Base-by-base conservation (phyloP, 495 filamentous ascomycete genomes). In the Aspergillus kassunensis region DNA sequence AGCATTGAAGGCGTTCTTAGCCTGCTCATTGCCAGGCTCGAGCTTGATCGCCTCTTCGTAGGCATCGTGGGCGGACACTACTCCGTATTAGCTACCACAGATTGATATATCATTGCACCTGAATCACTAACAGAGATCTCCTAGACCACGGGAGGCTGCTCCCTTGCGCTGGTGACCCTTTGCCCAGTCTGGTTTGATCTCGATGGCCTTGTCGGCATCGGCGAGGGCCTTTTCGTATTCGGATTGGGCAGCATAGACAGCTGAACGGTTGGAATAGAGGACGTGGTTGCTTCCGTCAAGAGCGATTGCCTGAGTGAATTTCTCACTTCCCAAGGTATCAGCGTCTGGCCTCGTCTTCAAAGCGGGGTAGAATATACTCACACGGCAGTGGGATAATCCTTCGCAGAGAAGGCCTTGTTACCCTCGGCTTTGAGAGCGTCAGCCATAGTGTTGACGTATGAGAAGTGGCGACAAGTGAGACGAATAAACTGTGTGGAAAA, bases 101-200 rank as follows among this genome's bases (percentile, higher is more conserved):
- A 19, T 34, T 11, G 18, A 18, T 49, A 36, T 24, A 30, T 19
- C 19, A 30, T 19, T 15, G 13, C 9, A 25, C 12, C 11, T 7
- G 36, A 9, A 40, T 9, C 30, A 70, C 78, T 55, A 76, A 87
- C 84, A 60, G 16, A 97, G 81, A 65, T 97, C 90, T 33, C 90
- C 88, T 42, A 83, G 71, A 10, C 93, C 93, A 69, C 93, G 93
- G 23, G 89, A 76, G 44, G 93, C 93, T 39, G 92, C 86, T 31
- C 90, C 93, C 73, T 96, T 97, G 41, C 93, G 84, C 37, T 84
- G 82, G 82, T 90, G 93, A 60, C 93, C 95, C 71, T 97, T 96
- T 29, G 90, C 87, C 95, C 95, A 98, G 75, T 97, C 92, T 12
- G 93, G 88, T 77, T 97, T 97, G 67, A 97, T 73, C 75, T 93